Percentiles rank a stretch among this genome's conserved stretches.
Evolutionary conservation across 2,329 filamentous ascomycete genomes (phyloP).

Genomic region (Pseudomassariella vexata): DNA sequence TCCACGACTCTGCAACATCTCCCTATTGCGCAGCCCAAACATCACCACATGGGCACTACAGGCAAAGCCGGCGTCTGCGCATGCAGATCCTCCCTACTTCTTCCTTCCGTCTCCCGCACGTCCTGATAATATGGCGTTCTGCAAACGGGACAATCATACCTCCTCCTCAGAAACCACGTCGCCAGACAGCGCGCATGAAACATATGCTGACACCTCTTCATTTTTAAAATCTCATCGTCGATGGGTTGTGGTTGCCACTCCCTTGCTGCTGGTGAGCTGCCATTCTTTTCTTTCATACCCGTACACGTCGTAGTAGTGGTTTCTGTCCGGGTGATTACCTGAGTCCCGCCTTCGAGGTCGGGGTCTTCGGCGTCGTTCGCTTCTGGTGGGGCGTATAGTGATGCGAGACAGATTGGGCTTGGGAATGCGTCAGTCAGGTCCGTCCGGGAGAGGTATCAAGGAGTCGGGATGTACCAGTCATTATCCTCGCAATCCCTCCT

Average conservation of each 20-base stretch:
- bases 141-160: conserved; percentile 33
- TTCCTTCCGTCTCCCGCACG: conserved; percentile 5
- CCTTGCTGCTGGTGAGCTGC: conserved; percentile 1
- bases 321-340: conserved; percentile 1
- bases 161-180: conserved; percentile 30
- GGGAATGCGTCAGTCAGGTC: neutral
- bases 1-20: too few relatives aligned
- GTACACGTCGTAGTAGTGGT: conserved; percentile 6
- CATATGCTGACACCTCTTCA: conserved; percentile 30
- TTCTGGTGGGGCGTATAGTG: conserved; percentile 11
- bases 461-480: conserved; percentile 14
- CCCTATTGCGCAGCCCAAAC: too few relatives aligned
- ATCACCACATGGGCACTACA: conserved; percentile 13
- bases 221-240: conserved; percentile 27
- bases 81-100: neutral
- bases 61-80: conserved; percentile 8
- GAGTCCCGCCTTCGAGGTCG: conserved; percentile 11
- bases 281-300: conserved; percentile 2
- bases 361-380: conserved; percentile 2
- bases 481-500: conserved; percentile 9
- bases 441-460: too few relatives aligned
- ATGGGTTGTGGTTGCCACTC: conserved; percentile 7
- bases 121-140: conserved; percentile 25
- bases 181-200: conserved; percentile 34
- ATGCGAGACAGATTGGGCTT: conserved; percentile 20